Percentiles rank a stretch among this genome's conserved stretches.
phyloP scores from a whole-genome alignment of 2,329 filamentous ascomycete species.

The Tolypocladium pustulatum region DNA sequence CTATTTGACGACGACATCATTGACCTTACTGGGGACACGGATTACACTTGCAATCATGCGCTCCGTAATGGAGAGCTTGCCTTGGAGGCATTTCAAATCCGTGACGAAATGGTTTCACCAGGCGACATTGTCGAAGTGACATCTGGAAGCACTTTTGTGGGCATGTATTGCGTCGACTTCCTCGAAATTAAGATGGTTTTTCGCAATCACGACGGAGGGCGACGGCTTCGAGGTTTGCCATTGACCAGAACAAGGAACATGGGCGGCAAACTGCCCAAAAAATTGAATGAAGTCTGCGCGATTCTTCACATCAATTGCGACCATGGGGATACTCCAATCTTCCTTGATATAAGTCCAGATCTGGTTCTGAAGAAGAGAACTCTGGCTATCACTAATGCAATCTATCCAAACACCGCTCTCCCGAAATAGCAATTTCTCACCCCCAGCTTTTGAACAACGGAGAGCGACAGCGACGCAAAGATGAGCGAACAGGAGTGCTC shows the following conservation, averaged over 20 bases:
- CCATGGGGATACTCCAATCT: slow-evolving; percentile 23
- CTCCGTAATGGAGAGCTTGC: slow-evolving; percentile 12
- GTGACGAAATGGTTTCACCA: slow-evolving; percentile 6
- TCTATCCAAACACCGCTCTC: slow-evolving; percentile 28
- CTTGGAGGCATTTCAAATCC: slow-evolving; percentile 8
- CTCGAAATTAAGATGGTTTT: slow-evolving; percentile 33
- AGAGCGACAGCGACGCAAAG: background rate
- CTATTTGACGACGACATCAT: slow-evolving; percentile 16
- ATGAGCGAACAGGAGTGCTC: slow-evolving; percentile 20
- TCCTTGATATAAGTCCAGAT: slow-evolving; percentile 29
- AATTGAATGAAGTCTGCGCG: slow-evolving; percentile 32
- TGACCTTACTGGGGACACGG: slow-evolving; percentile 20
- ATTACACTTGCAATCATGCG: slow-evolving; percentile 1
- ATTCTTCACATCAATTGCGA: slow-evolving; percentile 26
- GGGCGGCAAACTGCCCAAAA: slow-evolving; percentile 24
- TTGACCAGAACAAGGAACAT: slow-evolving; percentile 24
- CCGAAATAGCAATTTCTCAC: background rate
- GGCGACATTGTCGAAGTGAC: slow-evolving; percentile 19
- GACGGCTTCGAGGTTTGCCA: slow-evolving; percentile 26
- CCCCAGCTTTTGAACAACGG: background rate
- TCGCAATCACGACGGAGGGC: slow-evolving; percentile 9
- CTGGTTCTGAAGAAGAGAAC: slow-evolving; percentile 28
- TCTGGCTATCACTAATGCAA: slow-evolving; percentile 45
- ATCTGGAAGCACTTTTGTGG: slow-evolving; percentile 6
- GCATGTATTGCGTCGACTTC: slow-evolving; percentile 18